Evolutionary conservation across 345 rosid genomes (phyloP), one percentile per base, ranked within the genome.

Genomic region (Aethionema arabicum): DNA sequence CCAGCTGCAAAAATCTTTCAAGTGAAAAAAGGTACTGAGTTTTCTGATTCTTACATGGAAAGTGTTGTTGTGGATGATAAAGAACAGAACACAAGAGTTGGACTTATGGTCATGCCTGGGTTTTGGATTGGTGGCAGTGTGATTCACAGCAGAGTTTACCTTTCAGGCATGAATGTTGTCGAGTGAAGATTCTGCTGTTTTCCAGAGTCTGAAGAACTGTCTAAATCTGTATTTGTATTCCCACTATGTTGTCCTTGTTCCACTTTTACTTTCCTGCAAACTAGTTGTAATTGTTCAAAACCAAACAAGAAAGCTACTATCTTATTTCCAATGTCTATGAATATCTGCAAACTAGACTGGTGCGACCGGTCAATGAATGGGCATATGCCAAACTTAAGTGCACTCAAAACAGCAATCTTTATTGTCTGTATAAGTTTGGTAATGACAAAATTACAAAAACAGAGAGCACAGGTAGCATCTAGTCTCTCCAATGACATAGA

Each of bases 61-160:
- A 82, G 88, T 65, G 76, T 84, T 32, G 83, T 84, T 32, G 52
- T 72, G 65, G 87, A 81, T 65, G 93, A 79, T 52, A 70, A 52
- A 27, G 82, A 79, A 35, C 73, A 71, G 70, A 84, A 65, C 37
- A 90, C 86, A 4, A 68, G 63, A 43, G 90, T 84, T 35, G 96
- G 90, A 32, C 74, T 88, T 8, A 82, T 88, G 93, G 82, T 88
- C 4, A 82, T 88, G 93, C 96, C 96, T 46, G 96, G 96, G 42
- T 88, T 88, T 61, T 80, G 79, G 80, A 82, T 85, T 21, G 90
- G 81, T 13, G 88, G 90, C 56, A 82, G 79, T 65, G 79, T 80
- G 56, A 76, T 88, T 74, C 85, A 82, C 69, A 84, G 96, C 80
- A 76, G 80, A 27, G 90, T 85, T 72, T 84, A 85, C 78, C 85